Conservation (phyloP, 257 asterid genomes). For the Nicotiana obtusifolia region DNA sequence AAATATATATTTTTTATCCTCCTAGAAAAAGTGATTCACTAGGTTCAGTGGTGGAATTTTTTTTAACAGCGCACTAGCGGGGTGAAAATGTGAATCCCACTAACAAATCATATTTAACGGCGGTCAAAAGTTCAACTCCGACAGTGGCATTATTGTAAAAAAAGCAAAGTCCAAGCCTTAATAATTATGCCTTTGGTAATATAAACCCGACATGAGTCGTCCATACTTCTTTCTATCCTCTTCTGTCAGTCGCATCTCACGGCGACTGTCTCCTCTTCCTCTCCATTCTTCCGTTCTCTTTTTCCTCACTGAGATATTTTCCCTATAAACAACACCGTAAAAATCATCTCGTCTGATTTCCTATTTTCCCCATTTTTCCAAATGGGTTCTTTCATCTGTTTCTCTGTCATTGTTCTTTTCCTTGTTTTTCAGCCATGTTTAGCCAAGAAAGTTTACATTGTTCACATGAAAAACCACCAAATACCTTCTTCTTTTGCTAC, state of each 20-base stretch:
- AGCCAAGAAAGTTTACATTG: slow-evolving; percentile 31
- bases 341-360: not conserved
- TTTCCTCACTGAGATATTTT: not conserved
- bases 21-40: no score
- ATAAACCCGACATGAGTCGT: slow-evolving; percentile 30
- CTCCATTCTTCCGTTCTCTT: not conserved
- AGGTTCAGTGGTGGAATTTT: no score
- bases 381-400: slow-evolving; percentile 23
- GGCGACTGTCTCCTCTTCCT: slow-evolving; percentile 16
- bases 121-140: not conserved
- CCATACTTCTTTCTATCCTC: slow-evolving; percentile 1
- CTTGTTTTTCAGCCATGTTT: slow-evolving; percentile 23
- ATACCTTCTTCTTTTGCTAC: slow-evolving; percentile 30
- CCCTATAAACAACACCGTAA: not conserved
- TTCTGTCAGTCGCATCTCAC: slow-evolving; percentile 24
- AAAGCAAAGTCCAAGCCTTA: not conserved
- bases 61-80: no score
- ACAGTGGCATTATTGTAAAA: slow-evolving; percentile 21
- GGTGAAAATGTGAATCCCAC: no score
- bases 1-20: no score
- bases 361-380: not conserved
- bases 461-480: slow-evolving; percentile 31
- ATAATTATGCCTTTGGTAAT: not conserved
- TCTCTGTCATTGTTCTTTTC: not conserved
- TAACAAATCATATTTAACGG: no score